phyloP scores from a whole-genome alignment of 805 yeast species.

The Candida ipomoeae region DNA sequence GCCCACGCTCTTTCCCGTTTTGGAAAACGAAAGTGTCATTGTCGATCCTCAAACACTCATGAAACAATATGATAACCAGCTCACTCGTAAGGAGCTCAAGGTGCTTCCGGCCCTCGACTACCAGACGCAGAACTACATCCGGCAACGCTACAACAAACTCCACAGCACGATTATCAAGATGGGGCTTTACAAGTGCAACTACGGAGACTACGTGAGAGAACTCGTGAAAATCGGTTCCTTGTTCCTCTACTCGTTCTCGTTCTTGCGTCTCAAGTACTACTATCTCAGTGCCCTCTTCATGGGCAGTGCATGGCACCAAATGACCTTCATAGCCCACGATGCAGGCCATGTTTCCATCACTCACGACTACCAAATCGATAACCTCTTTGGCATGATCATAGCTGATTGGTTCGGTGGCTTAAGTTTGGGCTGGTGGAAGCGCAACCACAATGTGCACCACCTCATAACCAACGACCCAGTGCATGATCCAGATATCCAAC shows the following conservation, averaged over 20 bases:
- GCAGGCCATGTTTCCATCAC: conserved; percentile 85
- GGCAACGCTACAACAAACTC: conserved; percentile 55
- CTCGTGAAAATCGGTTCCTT: conserved; percentile 54
- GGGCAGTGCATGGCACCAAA: conserved; percentile 86
- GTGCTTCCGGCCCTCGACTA: conserved; percentile 63
- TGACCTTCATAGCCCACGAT: conserved; percentile 84
- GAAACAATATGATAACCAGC: conserved; percentile 53
- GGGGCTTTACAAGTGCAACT: conserved; percentile 70
- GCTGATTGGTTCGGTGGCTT: conserved; percentile 86
- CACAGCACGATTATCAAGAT: conserved; percentile 51
- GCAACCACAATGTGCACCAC: conserved; percentile 92
- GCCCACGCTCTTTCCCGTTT: conserved; percentile 32
- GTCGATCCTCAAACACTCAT: conserved; percentile 54
- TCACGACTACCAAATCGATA: conserved; percentile 74
- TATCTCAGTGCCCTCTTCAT: conserved; percentile 57
- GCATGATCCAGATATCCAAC: conserved; percentile 94
- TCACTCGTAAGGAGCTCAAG: conserved; percentile 53
- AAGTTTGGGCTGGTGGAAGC: conserved; percentile 92
- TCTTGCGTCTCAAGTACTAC: conserved; percentile 45
- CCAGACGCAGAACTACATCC: conserved; percentile 56
- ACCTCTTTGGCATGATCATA: conserved; percentile 63
- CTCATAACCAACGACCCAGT: conserved; percentile 87
- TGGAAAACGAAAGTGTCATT: conserved; percentile 22
- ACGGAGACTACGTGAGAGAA: conserved; percentile 70
- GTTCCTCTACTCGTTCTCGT: conserved; percentile 45